These are phyloP conservation scores for Aureobasidium subglaciale DNA, from an alignment of 2,329 filamentous ascomycete species.

Conservation along the genomic window DNA sequence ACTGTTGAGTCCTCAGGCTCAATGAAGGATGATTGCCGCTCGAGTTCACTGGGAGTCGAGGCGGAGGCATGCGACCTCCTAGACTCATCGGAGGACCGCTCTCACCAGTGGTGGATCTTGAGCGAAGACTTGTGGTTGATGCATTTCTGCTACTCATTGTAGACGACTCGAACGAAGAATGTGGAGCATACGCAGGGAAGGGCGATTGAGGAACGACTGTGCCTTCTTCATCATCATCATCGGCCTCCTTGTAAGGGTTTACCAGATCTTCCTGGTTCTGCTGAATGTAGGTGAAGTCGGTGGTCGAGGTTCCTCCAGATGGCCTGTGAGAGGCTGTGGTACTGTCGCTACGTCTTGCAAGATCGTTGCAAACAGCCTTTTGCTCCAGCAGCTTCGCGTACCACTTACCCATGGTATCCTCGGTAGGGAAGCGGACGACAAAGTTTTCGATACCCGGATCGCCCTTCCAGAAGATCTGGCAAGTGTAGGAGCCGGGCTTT, in stretches of 20 bases:
- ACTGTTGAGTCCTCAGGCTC: conserved; percentile 60
- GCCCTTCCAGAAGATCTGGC: conserved; percentile 98
- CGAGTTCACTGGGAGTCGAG: conserved; percentile 63
- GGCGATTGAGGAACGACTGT: conserved; percentile 24
- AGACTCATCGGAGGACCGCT: conserved; percentile 46
- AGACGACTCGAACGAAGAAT: conserved; percentile 40
- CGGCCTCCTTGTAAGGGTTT: conserved; percentile 69
- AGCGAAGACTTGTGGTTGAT: conserved; percentile 67
- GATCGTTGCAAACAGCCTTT: conserved; percentile 14
- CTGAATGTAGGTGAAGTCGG: conserved; percentile 75
- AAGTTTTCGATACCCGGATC: conserved; percentile 95
- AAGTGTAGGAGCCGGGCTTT: conserved; percentile 85
- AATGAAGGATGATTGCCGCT: conserved; percentile 42
- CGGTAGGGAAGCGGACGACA: conserved; percentile 84
- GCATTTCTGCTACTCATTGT: conserved; percentile 53
- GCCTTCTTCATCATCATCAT: conserved; percentile 39
- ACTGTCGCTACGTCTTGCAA: conserved; percentile 7
- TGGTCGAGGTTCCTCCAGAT: conserved; percentile 48
- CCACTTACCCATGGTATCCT: conserved; percentile 93
- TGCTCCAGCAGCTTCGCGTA: conserved; percentile 17
- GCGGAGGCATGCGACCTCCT: conserved; percentile 43
- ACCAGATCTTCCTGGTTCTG: conserved; percentile 59
- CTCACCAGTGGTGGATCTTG: conserved; percentile 68
- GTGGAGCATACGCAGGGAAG: conserved; percentile 26
- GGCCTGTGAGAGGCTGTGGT: conserved; percentile 22